Evolutionary conservation across 2,329 filamentous ascomycete genomes (phyloP).

Genomic region (Dothidotthia symphoricarpi): DNA sequence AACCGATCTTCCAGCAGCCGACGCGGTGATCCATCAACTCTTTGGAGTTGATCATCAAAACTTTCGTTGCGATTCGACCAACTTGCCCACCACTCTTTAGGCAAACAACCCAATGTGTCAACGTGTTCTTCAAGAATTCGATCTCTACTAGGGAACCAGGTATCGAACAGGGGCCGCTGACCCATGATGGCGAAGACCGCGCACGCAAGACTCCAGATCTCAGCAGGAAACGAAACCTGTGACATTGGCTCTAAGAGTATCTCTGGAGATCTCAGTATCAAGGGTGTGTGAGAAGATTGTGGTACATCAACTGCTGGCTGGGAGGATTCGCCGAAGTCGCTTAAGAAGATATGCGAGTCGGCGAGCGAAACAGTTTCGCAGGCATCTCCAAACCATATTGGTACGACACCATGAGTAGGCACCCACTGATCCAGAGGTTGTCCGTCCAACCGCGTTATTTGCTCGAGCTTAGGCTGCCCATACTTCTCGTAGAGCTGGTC

Average conservation of each 20-base stretch:
- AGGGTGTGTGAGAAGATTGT: constrained; percentile 4
- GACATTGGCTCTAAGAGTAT: constrained; percentile 2
- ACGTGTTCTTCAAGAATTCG: constrained; percentile 8
- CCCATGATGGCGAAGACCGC: constrained; percentile 7
- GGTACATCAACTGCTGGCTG: constrained; percentile 4
- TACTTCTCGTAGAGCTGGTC: constrained; percentile 10
- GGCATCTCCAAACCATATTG: constrained; percentile 8
- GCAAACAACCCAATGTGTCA: constrained; percentile 5
- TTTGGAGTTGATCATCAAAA: constrained; percentile 9
- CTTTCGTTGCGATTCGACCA: constrained; percentile 3
- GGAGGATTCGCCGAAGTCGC: constrained; percentile 13
- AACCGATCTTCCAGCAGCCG: constrained; percentile 7
- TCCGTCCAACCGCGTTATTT: constrained; percentile 6
- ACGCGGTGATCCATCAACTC: constrained; percentile 4
- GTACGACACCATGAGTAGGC: constrained; percentile 10
- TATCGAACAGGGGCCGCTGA: constrained; percentile 2
- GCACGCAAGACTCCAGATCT: constrained; percentile 11
- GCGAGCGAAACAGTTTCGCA: constrained; percentile 5
- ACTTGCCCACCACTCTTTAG: constrained; percentile 6
- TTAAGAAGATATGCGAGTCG: constrained; percentile 8
- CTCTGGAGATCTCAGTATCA: constrained; percentile 4
- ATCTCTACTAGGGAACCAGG: constrained; percentile 5
- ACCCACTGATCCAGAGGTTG: constrained; percentile 11
- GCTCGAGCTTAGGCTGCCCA: constrained; percentile 6
- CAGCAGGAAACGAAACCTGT: constrained; percentile 4